These are phyloP conservation scores for Leonotis leonurus DNA, from an alignment of 257 asterid species.

Conservation along the genomic window DNA sequence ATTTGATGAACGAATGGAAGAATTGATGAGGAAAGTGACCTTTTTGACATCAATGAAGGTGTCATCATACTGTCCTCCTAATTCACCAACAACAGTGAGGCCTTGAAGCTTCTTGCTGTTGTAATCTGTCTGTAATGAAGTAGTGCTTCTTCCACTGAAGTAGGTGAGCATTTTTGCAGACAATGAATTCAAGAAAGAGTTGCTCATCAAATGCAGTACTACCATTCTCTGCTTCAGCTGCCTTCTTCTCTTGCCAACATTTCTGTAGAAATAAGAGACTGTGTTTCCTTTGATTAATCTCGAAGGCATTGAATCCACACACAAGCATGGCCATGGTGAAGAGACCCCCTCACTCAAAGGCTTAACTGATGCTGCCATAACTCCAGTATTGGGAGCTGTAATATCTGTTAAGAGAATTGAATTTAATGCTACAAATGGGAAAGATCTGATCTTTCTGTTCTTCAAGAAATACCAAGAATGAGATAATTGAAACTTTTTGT, in stretches of 20 bases:
- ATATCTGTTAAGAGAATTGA: too few species aligned
- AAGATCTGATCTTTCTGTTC: not conserved
- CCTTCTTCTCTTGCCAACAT: constrained; percentile 21
- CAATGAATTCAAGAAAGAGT: constrained; percentile 32
- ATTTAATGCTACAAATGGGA: not conserved
- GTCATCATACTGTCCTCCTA: constrained; percentile 61
- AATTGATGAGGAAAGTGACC: constrained; percentile 10
- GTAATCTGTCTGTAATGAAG: too few species aligned
- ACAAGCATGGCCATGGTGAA: constrained; percentile 29
- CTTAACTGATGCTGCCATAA: constrained; percentile 31
- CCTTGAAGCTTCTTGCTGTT: constrained; percentile 27
- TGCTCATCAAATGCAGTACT: constrained; percentile 6
- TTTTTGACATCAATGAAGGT: constrained; percentile 52
- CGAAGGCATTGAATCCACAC: constrained; percentile 28
- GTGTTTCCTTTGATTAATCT: constrained; percentile 12
- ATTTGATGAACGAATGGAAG: too few species aligned
- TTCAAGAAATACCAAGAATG: not conserved
- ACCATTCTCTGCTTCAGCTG: constrained; percentile 10
- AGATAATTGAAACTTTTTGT: not conserved
- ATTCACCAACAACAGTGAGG: constrained; percentile 34
- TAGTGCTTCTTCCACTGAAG: constrained; percentile 22
- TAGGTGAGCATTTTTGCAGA: constrained; percentile 10
- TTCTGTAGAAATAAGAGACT: constrained; percentile 12
- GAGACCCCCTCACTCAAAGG: constrained; percentile 25
- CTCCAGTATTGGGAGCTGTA: not conserved